Conservation (phyloP, 768 basidiomycete genomes). For the Kwoniella bestiolae region DNA sequence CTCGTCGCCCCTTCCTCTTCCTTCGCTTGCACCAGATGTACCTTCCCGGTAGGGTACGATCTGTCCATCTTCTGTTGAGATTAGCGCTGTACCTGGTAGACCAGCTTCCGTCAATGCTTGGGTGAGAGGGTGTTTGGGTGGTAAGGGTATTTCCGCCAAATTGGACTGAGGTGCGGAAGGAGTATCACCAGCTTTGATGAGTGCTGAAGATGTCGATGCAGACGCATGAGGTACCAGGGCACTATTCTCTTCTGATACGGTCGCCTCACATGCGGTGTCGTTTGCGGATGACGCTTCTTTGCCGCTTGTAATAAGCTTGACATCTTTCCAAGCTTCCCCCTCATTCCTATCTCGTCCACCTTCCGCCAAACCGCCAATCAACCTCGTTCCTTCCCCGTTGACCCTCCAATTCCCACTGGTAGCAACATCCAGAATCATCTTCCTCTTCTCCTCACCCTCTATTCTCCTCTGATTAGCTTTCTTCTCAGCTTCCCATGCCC, state of each 20-base stretch:
- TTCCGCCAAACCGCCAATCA: conserved; percentile 61
- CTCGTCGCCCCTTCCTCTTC: conserved; percentile 42
- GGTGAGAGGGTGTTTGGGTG: conserved; percentile 48
- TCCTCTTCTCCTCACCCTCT: conserved; percentile 51
- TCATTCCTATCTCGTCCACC: conserved; percentile 68
- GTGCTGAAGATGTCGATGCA: conserved; percentile 24
- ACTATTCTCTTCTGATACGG: neutral
- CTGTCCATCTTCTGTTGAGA: conserved; percentile 44
- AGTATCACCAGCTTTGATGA: conserved; percentile 21
- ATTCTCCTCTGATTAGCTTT: conserved; percentile 65
- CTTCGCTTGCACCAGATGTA: conserved; percentile 40
- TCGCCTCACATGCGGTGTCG: conserved; percentile 1
- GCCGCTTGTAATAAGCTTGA: conserved; percentile 27
- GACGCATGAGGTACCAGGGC: conserved; percentile 27
- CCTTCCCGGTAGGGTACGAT: conserved; percentile 52
- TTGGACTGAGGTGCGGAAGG: neutral
- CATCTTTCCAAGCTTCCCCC: conserved; percentile 62
- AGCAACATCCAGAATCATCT: conserved; percentile 47
- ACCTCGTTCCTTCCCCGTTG: conserved; percentile 47
- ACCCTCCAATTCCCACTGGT: conserved; percentile 49
- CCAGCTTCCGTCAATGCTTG: conserved; percentile 52
- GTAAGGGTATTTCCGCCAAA: conserved; percentile 39
- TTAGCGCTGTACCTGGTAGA: conserved; percentile 53
- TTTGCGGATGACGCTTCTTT: conserved; percentile 14
- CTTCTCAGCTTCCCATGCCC: conserved; percentile 94